These are phyloP conservation scores for Sisymbrium irio DNA, from an alignment of 345 rosid genomes.

Conservation along the genomic window DNA sequence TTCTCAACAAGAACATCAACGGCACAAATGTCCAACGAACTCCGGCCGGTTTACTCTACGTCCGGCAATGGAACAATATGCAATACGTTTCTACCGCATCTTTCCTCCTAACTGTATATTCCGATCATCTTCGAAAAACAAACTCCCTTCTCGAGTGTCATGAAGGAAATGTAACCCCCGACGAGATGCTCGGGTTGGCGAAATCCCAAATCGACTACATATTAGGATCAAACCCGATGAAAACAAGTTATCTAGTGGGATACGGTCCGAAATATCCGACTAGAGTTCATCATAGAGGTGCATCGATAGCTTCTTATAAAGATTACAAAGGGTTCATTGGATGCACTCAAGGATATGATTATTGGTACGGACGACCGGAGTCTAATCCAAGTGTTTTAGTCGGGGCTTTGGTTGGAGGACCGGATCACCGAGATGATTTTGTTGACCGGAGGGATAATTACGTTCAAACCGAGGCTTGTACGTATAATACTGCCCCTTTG, in stretches of 20 bases:
- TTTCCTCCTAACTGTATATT: slow-evolving; percentile 75
- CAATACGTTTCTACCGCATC: slow-evolving; percentile 83
- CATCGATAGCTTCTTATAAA: slow-evolving; percentile 72
- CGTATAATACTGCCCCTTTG: slow-evolving; percentile 57
- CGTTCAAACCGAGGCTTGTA: slow-evolving; percentile 58
- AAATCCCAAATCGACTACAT: slow-evolving; percentile 86
- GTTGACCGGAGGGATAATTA: slow-evolving; percentile 50
- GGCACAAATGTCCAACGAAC: slow-evolving; percentile 55
- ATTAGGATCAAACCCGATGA: slow-evolving; percentile 77
- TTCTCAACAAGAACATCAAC: slow-evolving; percentile 62
- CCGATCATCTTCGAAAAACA: slow-evolving; percentile 49
- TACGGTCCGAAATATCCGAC: slow-evolving; percentile 64
- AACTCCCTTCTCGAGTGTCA: slow-evolving; percentile 48
- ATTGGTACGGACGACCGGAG: slow-evolving; percentile 45
- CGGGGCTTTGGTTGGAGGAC: slow-evolving; percentile 77
- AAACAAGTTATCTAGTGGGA: slow-evolving; percentile 84
- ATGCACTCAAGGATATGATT: slow-evolving; percentile 82
- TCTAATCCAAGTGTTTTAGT: slow-evolving; percentile 61
- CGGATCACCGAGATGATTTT: slow-evolving; percentile 52
- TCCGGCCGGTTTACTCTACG: slow-evolving; percentile 72
- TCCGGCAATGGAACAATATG: slow-evolving; percentile 97
- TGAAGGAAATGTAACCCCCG: slow-evolving; percentile 38
- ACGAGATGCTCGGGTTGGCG: slow-evolving; percentile 53
- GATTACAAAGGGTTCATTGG: slow-evolving; percentile 82
- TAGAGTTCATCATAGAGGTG: slow-evolving; percentile 91